Evolutionary conservation across 2,329 filamentous ascomycete species (phyloP).

Genomic region (Colletotrichum incanum): DNA sequence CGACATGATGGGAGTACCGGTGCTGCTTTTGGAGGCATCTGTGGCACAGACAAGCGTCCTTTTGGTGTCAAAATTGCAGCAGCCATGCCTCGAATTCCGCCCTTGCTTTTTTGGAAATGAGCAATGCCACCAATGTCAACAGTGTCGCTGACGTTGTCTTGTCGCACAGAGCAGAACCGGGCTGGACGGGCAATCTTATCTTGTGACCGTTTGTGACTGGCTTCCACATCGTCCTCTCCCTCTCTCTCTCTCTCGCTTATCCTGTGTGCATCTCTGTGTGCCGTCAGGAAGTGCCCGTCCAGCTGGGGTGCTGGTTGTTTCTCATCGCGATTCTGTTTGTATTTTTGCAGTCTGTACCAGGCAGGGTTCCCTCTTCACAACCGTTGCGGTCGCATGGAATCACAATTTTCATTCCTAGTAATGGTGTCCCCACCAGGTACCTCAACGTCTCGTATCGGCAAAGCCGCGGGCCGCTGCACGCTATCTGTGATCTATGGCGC

Average conservation of each 20-base stretch:
- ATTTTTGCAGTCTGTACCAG: neutral
- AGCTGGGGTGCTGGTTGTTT: neutral
- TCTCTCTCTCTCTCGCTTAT: neutral
- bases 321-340: conserved; percentile 9
- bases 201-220: neutral
- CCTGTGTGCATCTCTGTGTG: neutral
- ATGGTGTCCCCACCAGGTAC: conserved; percentile 31
- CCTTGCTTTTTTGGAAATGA: conserved; percentile 26
- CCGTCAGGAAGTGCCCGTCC: neutral
- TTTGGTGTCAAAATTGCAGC: conserved; percentile 23
- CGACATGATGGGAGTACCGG: conserved; percentile 28
- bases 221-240: neutral
- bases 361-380: conserved; percentile 8
- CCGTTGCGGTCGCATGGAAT: conserved; percentile 18
- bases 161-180: conserved; percentile 4
- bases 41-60: conserved; percentile 27
- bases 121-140: conserved; percentile 13
- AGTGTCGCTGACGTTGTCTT: conserved; percentile 3
- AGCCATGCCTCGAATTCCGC: conserved; percentile 10
- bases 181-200: neutral
- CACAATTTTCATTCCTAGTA: conserved; percentile 37
- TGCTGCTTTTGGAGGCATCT: conserved; percentile 11
- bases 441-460: conserved; percentile 36
- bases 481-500: neutral
- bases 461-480: conserved; percentile 5